Conservation (phyloP, 1,284 basidiomycete genomes). For the Xanthoconium separans region DNA sequence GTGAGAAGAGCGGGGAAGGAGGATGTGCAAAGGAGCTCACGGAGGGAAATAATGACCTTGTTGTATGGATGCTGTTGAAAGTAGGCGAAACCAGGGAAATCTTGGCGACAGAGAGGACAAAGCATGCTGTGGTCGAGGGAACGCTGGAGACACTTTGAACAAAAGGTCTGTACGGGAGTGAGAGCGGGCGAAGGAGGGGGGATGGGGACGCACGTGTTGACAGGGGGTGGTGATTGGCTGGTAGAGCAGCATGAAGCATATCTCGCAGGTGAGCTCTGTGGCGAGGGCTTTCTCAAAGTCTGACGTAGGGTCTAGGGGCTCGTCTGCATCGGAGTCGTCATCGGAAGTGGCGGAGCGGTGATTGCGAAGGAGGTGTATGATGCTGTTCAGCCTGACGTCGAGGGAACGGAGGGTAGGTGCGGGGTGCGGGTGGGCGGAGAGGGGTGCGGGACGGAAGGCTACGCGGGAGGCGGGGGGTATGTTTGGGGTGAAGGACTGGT, state of each 20-base stretch:
- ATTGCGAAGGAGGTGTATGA: slow-evolving; percentile 47
- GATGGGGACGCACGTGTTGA: slow-evolving; percentile 71
- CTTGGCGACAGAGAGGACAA: slow-evolving; percentile 86
- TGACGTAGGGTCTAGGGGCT: slow-evolving; percentile 21
- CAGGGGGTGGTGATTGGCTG: slow-evolving; percentile 91
- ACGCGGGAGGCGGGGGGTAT: slow-evolving; percentile 36
- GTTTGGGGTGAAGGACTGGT: slow-evolving; percentile 19
- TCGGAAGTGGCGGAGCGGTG: slow-evolving; percentile 22
- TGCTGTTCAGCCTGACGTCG: slow-evolving; percentile 67
- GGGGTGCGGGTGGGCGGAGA: slow-evolving; percentile 13
- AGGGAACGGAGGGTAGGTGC: slow-evolving; percentile 19
- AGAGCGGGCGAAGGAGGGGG: slow-evolving; percentile 10
- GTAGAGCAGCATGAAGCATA: slow-evolving; percentile 83
- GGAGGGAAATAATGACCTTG: slow-evolving; percentile 63
- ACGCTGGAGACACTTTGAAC: slow-evolving; percentile 83
- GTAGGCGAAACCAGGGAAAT: slow-evolving; percentile 74
- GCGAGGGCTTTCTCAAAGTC: slow-evolving; percentile 71
- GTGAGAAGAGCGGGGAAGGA: slow-evolving; percentile 11
- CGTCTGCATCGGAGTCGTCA: slow-evolving; percentile 29
- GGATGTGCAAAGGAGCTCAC: slow-evolving; percentile 41
- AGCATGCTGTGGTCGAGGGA: slow-evolving; percentile 81
- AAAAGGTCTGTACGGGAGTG: slow-evolving; percentile 71
- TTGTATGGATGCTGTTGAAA: slow-evolving; percentile 79
- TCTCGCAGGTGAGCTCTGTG: slow-evolving; percentile 82
- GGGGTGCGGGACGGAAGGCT: slow-evolving; percentile 31